Percentiles rank a stretch among this genome's conserved stretches.
Conservation (phyloP, 2,329 filamentous ascomycete species). For the Xylariaceae sp. region DNA sequence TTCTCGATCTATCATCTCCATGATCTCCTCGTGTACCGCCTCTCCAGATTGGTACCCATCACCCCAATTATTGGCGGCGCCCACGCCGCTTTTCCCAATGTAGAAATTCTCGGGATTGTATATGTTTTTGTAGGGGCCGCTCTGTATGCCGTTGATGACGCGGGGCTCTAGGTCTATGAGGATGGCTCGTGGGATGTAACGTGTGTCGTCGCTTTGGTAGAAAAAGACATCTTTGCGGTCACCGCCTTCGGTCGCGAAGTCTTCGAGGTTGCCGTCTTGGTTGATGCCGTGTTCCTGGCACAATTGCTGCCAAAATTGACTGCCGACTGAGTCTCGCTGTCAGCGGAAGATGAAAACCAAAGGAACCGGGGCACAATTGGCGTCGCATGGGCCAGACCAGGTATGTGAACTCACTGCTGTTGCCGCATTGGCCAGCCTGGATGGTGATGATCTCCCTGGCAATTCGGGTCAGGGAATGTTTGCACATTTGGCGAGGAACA, state of each 20-base stretch:
- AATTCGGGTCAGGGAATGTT: too few species aligned
- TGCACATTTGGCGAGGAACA: too few species aligned
- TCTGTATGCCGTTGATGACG: constrained; percentile 90
- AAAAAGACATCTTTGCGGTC: constrained; percentile 99
- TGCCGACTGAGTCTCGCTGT: constrained; percentile 65
- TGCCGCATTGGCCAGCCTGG: constrained; percentile 98
- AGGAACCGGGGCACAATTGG: constrained; percentile 7
- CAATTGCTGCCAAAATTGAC: constrained; percentile 98
- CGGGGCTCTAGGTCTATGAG: constrained; percentile 92
- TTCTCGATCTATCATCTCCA: constrained; percentile 99
- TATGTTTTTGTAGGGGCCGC: constrained; percentile 93
- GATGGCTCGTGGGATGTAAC: constrained; percentile 96
- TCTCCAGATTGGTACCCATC: constrained; percentile 93
- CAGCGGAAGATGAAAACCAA: constrained; percentile 25
- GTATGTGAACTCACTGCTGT: constrained; percentile 75
- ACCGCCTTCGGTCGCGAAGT: constrained; percentile 95
- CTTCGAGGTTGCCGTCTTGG: constrained; percentile 93
- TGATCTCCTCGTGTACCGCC: constrained; percentile 88
- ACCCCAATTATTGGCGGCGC: constrained; percentile 98
- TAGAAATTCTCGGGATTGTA: constrained; percentile 99
- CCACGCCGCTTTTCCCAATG: constrained; percentile 87
- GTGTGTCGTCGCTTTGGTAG: constrained; percentile 98
- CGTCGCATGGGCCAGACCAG: constrained; percentile 2
- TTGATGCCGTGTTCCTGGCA: constrained; percentile 98
- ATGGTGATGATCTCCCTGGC: constrained; percentile 96